These are phyloP conservation scores for Hymenoscyphus occultus DNA, from an alignment of 2,329 filamentous ascomycete species.

Conservation along the genomic window DNA sequence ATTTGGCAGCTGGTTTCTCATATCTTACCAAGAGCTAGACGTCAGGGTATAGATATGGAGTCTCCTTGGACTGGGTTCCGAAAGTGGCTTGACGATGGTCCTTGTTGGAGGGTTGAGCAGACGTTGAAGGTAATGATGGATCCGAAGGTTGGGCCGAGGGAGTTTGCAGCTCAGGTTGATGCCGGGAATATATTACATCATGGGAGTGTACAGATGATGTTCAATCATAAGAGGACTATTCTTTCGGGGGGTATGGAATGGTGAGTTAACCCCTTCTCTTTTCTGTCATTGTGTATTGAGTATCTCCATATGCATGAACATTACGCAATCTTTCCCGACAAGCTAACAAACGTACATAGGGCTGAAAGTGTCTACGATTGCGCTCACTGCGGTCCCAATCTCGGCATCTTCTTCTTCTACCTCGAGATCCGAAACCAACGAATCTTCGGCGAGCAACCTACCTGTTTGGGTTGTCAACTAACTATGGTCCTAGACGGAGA, in stretches of 20 bases:
- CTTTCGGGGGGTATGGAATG: not conserved
- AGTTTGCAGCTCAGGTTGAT: slow-evolving; percentile 23
- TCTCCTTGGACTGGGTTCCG: slow-evolving; percentile 22
- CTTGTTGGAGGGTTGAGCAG: slow-evolving; percentile 26
- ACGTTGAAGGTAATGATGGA: slow-evolving; percentile 22
- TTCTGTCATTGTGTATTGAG: not conserved
- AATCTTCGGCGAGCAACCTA: not conserved
- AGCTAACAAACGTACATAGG: not conserved
- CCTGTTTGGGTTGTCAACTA: slow-evolving; percentile 25
- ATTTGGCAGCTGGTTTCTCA: slow-evolving; percentile 27
- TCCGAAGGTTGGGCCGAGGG: not conserved
- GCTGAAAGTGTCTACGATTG: slow-evolving; percentile 13
- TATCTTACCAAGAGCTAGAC: slow-evolving; percentile 21
- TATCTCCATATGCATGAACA: not conserved
- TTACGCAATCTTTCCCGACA: too few species aligned
- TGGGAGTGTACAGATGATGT: slow-evolving; percentile 10
- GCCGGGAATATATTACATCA: slow-evolving; percentile 14
- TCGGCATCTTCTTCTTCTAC: slow-evolving; percentile 28
- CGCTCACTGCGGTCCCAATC: slow-evolving; percentile 11
- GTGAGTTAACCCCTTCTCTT: not conserved
- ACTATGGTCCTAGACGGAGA: slow-evolving; percentile 19
- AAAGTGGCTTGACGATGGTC: slow-evolving; percentile 30
- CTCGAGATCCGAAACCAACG: not conserved
- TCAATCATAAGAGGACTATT: not conserved
- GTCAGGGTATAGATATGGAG: slow-evolving; percentile 26